phyloP scores from a whole-genome alignment of 306 rosid genomes.

The Elaeagnus macrophylla region DNA sequence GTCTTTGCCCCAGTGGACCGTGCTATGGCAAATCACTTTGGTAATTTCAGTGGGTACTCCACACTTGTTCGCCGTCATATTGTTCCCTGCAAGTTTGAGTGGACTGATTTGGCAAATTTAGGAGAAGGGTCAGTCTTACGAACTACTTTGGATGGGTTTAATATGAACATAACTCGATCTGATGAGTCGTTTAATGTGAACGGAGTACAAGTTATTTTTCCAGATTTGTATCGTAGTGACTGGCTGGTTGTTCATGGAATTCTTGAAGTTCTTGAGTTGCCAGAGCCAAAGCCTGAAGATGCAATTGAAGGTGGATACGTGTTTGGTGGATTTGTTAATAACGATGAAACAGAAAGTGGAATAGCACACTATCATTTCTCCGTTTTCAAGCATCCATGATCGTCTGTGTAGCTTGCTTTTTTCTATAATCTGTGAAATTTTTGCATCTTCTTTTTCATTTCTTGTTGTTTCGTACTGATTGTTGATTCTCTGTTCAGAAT shows the following conservation, averaged over 20 bases:
- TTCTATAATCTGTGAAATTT: no score
- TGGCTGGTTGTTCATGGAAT: slow-evolving; percentile 40
- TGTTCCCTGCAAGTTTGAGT: slow-evolving; percentile 41
- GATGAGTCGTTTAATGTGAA: slow-evolving; percentile 24
- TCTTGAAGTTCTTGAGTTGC: slow-evolving; percentile 18
- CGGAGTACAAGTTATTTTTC: slow-evolving; percentile 27
- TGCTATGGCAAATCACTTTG: slow-evolving; percentile 4
- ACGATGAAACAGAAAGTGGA: not conserved
- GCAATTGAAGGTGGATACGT: slow-evolving; percentile 1
- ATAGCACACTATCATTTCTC: slow-evolving; percentile 28
- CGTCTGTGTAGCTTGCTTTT: slow-evolving; percentile 1
- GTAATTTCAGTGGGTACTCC: slow-evolving; percentile 16
- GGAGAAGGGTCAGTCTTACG: slow-evolving; percentile 24
- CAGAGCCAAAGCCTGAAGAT: not conserved
- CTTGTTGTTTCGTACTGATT: no score
- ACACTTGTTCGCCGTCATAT: slow-evolving; percentile 36
- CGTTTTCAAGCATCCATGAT: slow-evolving; percentile 20
- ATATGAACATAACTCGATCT: slow-evolving; percentile 23
- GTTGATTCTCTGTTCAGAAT: no score
- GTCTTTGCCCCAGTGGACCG: slow-evolving; percentile 35
- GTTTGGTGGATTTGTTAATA: slow-evolving; percentile 3
- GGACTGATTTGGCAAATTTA: slow-evolving; percentile 31
- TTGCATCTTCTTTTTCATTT: no score
- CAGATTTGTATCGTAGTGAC: slow-evolving; percentile 24
- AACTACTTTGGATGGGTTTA: slow-evolving; percentile 30